phyloP scores from a whole-genome alignment of 768 basidiomycete species.

The Mycena rebaudengoi region DNA sequence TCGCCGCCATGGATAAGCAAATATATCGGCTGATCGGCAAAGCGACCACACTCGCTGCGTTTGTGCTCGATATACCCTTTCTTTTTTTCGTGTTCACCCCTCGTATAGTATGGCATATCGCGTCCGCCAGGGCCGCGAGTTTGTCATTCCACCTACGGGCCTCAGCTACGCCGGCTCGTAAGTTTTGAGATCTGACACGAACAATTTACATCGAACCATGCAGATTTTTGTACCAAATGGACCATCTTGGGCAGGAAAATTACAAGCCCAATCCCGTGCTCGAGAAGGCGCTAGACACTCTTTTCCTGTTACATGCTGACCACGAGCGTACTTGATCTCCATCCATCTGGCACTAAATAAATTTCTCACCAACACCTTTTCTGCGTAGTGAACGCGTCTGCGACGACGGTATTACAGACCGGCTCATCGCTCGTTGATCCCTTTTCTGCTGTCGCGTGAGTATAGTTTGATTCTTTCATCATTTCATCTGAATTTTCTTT shows the following conservation, averaged over 20 bases:
- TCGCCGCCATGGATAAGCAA: slow-evolving; percentile 90
- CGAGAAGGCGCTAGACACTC: slow-evolving; percentile 85
- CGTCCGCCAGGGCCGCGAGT: slow-evolving; percentile 88
- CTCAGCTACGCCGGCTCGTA: slow-evolving; percentile 87
- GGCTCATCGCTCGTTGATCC: slow-evolving; percentile 92
- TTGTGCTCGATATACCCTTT: slow-evolving; percentile 33
- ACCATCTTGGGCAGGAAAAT: slow-evolving; percentile 75
- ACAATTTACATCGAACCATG: slow-evolving; percentile 4
- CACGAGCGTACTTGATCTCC: no score
- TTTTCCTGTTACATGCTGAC: slow-evolving; percentile 90
- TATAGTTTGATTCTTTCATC: slow-evolving; percentile 1
- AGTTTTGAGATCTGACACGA: slow-evolving; percentile 33
- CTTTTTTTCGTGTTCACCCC: background rate
- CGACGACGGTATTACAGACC: slow-evolving; percentile 88
- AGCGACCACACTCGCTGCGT: slow-evolving; percentile 89
- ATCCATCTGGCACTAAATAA: no score
- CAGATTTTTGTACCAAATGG: slow-evolving; percentile 92
- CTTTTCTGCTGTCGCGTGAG: slow-evolving; percentile 84
- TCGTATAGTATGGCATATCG: slow-evolving; percentile 86
- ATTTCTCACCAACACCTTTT: no score
- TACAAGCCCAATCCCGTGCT: slow-evolving; percentile 87
- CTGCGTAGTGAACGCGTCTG: slow-evolving; percentile 87
- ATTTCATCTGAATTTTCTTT: slow-evolving; percentile 8
- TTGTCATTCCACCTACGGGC: slow-evolving; percentile 84
- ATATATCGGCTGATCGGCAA: slow-evolving; percentile 91